Base-by-base conservation (phyloP, 2,329 filamentous ascomycete species). In the Aspergillus ochraceoroseus region DNA sequence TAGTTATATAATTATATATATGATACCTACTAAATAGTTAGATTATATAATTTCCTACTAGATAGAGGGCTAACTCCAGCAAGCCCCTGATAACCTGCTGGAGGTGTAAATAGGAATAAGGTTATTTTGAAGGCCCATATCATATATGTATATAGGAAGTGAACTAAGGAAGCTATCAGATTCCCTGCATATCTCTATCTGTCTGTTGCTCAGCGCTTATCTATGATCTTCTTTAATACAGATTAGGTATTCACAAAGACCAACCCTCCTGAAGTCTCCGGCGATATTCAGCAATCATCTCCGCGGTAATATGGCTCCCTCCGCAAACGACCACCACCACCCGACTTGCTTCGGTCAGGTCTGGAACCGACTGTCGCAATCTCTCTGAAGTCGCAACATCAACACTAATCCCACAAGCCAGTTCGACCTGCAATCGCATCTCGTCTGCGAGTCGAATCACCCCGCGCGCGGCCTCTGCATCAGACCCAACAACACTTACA, bases 341-440 rank as follows among this genome's bases (percentile, higher is more conserved):
- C 13, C 58, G 57, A 39, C 53, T 64, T 7, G 64, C 52, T 4
- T 53, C 52, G 9, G 17, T 47, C 5, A 65, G 40, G 19, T 54
- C 54, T 12, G 53, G 49, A 9, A 62, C 39, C 3, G 45, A 45
- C 22, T 59, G 47, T 39, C 46, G 57, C 33, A 64, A 39, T 32
- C 39, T 42, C 14, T 39, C 35, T 13, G 46, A 48, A n/a, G 53
- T 22, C 5, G 50, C 62, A 44, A 58, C 47, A 33, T 64, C 84
- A 12, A 94, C 65, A 34, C 81, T 83, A 3, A 89, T 87, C 0
- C 88, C 87, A 61, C 88, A 94, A 0, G 87, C 79, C 20, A 82
- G 70, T 68, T 95, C 89, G 4, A 94, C 85, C 47, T 94, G 68
- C 47, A 89, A 67, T 22, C 82, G 71, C 52, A 85, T 81, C 48